phyloP scores from a whole-genome alignment of 1,139 yeast species.

The Candida glucosophila region DNA sequence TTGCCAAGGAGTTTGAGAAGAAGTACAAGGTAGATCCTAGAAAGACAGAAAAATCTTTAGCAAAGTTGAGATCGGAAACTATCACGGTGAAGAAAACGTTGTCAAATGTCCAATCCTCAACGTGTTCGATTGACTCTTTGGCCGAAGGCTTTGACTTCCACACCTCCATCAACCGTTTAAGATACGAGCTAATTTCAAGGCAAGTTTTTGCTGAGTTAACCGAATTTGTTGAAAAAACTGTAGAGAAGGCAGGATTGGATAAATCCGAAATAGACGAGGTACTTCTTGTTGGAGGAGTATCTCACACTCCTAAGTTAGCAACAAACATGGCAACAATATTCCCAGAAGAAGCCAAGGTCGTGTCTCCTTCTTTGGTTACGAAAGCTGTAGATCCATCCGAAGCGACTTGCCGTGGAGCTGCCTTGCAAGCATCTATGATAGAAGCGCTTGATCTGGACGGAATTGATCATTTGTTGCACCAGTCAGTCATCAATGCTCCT shows the following conservation, averaged over 20 bases:
- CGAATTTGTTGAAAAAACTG: slow-evolving; percentile 64
- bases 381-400: slow-evolving; percentile 87
- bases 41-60: slow-evolving; percentile 71
- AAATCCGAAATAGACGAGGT: slow-evolving; percentile 86
- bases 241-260: slow-evolving; percentile 78
- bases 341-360: slow-evolving; percentile 70
- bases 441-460: slow-evolving; percentile 83
- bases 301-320: slow-evolving; percentile 88
- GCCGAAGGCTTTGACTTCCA: slow-evolving; percentile 94
- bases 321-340: slow-evolving; percentile 63
- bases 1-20: slow-evolving; percentile 91
- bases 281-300: slow-evolving; percentile 86
- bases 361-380: slow-evolving; percentile 69
- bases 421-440: slow-evolving; percentile 88
- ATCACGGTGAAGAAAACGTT: slow-evolving; percentile 85
- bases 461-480: slow-evolving; percentile 74
- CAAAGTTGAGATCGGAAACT: slow-evolving; percentile 81
- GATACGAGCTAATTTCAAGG: slow-evolving; percentile 86
- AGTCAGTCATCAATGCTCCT: slow-evolving; percentile 82
- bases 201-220: slow-evolving; percentile 69
- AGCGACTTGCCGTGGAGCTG: slow-evolving; percentile 90
- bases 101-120: slow-evolving; percentile 81
- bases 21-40: slow-evolving; percentile 78
- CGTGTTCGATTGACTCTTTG: slow-evolving; percentile 90
- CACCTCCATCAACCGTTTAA: slow-evolving; percentile 85